Evolutionary conservation across 371 early-diverging fungal species (phyloP), one percentile per base, ranked within the genome.

Genomic region (Syncephalastrum racemosum): DNA sequence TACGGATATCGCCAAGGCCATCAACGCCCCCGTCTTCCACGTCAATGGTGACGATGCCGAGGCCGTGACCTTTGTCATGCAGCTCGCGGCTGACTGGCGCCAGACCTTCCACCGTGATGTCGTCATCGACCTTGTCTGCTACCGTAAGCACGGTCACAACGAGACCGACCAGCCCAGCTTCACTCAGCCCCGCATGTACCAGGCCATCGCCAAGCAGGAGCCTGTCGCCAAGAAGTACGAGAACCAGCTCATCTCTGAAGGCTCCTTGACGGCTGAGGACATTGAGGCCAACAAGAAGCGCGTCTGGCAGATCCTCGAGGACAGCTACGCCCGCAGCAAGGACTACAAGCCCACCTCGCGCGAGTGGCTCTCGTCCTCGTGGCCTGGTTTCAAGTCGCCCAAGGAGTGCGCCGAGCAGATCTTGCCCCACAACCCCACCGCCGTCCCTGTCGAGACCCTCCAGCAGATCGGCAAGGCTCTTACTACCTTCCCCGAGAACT

Each of bases 121-220:
- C 55, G 95, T 98, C 20, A 82, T 98, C 63, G 98, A 98, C 60
- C 84, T 98, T 53, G 93, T 97, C 23, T 92, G 96, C 73, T 98
- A 97, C 87, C 89, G 98, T 60, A 90, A 91, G 66, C 90, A 96
- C 57, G 98, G 98, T 46, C 98, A 98, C 89, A 98, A 98, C 79
- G 98, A 98, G 80, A 91, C 92, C 39, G 98, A 98, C 79, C 95
- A 97, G 77, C 98, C 98, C 49, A 88, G 87, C 66, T 98, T 98
- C 81, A 98, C 98, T 16, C 98, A 98, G 74, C 98, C 98, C 45
- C 82, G 84, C 64, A 97, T 98, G 98, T 98, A 98, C 81, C 75
- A 90, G 73, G 86, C 85, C 54, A 94, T 98, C 73, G 79, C 81
- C 56, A 83, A 89, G 73, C 91, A 93, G 84, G 66, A 64, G 36